Evolutionary conservation across 73 alveolate genomes (phyloP).

Genomic region (Tetrahymena malaccensis): DNA sequence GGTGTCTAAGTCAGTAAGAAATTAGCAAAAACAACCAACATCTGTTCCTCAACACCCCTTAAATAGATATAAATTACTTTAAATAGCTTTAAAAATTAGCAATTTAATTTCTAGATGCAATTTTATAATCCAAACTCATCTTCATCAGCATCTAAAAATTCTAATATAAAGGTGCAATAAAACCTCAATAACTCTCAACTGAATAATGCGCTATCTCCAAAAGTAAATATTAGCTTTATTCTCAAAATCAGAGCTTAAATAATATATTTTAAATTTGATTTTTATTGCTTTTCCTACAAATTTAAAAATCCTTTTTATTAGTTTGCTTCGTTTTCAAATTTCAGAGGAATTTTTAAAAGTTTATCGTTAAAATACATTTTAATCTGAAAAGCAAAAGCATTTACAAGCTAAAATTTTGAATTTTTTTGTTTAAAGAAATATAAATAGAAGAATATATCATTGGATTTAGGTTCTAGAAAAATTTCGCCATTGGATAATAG

Average conservation of each 20-base stretch:
- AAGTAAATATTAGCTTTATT: background rate
- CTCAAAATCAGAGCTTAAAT: background rate
- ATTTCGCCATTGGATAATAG: background rate
- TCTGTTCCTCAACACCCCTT: background rate
- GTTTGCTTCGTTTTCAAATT: background rate
- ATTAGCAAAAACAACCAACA: background rate
- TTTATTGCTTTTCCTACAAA: too few relatives aligned
- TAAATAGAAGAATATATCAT: background rate
- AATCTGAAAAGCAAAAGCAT: background rate
- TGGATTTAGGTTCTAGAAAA: background rate
- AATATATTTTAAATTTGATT: background rate
- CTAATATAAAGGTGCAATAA: background rate
- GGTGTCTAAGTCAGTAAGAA: background rate
- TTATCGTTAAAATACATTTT: background rate
- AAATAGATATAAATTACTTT: background rate
- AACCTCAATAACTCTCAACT: background rate
- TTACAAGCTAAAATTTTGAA: background rate
- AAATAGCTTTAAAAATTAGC: background rate
- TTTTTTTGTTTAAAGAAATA: background rate
- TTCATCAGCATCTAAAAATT: background rate
- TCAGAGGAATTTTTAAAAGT: background rate
- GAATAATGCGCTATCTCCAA: background rate
- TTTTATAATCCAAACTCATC: background rate
- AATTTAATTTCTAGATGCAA: background rate
- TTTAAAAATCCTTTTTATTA: too few relatives aligned